Evolutionary conservation across 176 grass and related monocot genomes (phyloP), one percentile per base, ranked within the genome.

Genomic region (Luzula sylvatica): DNA sequence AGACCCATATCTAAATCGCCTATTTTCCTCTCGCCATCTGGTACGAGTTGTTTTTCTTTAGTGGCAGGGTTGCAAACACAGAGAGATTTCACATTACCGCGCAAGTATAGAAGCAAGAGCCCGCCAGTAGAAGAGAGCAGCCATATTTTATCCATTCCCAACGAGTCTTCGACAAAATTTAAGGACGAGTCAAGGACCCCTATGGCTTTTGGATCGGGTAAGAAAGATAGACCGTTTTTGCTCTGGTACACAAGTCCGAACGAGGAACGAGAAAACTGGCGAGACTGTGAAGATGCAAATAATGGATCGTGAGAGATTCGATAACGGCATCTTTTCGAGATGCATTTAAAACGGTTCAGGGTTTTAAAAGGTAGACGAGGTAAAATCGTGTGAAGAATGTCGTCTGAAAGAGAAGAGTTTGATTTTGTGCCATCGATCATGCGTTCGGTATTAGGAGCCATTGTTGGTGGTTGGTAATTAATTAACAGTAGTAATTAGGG

Each of bases 61-160:
- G 29, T 58, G 8, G 54, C 54, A 22, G 28, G 54, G 8, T 58
- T 58, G 15, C 54, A 58, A 17, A 58, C 28, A 21, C 54, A 58
- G 8, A 40, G 7, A 11, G 54, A 58, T 58, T 3, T 40, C 0
- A 11, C 7, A 58, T 6, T 20, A 3, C n/a, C n/a, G n/a, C 14
- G 11, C 13, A 27, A 15, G 40, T 2, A 21, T 38, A 58, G 29
- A 15, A 58, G 54, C 4, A 58, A 20, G 3, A 39, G 28, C 4
- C 28, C 54, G 8, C 40, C 40, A 38, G 54, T 39, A 3, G 28
- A 58, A 20, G 54, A 20, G 15, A 57, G 8, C 15, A 55, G 14
- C n/a, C n/a, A n/a, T n/a, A n/a, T n/a, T n/a, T n/a, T n/a, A 3
- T 30, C 35, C 7, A 55, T 9, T 8, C 2, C 2, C 16, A 2